Evolutionary conservation across 805 yeast species (phyloP), one percentile per base, ranked within the genome.

Genomic region (Starmerella ratchasimensis): DNA sequence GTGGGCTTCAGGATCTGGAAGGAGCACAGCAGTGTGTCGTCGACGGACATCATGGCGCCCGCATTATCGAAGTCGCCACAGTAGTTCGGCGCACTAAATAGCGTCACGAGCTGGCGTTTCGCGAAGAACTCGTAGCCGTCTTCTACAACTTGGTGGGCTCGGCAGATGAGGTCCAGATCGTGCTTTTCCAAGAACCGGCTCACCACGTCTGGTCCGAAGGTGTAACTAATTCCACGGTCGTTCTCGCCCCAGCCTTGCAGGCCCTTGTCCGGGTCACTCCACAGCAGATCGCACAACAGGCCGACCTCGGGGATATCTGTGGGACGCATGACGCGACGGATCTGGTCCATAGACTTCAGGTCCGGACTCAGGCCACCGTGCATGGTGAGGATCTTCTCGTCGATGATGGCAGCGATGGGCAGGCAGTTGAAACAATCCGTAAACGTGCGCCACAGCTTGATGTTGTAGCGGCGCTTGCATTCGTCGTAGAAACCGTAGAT

Each of bases 141-240:
- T 65, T 88, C 98, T 44, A 88, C 98, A 47, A 88, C 98, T 65
- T 88, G 97, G 69, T 88, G 98, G 33, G 97, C 97, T 60, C 98
- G 75, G 66, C 97, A 90, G 54, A 88, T 86, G 56, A 88, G 74
- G 62, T 90, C 97, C 90, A 88, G 81, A 59, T 88, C 97, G 62
- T 88, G 97, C 57, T 84, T 86, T 60, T 88, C 96, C 59, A 90
- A 66, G 60, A 88, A 88, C 62, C 97, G 71, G 49, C 94, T 80
- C 38, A 88, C 97, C 37, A 88, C 97, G 60, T 88, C 98, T 8
- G 97, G 97, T n/a, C 97, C 97, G 64, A 90, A 88, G n/a, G 97
- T 88, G 62, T 86, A 88, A 19, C 96, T 84, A 45, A 88, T 97
- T 58, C 97, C 97, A 64, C 98, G 80, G 65, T 90, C 98, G 61